phyloP scores from a whole-genome alignment of 805 yeast species.

The Ogataea ganodermae region DNA sequence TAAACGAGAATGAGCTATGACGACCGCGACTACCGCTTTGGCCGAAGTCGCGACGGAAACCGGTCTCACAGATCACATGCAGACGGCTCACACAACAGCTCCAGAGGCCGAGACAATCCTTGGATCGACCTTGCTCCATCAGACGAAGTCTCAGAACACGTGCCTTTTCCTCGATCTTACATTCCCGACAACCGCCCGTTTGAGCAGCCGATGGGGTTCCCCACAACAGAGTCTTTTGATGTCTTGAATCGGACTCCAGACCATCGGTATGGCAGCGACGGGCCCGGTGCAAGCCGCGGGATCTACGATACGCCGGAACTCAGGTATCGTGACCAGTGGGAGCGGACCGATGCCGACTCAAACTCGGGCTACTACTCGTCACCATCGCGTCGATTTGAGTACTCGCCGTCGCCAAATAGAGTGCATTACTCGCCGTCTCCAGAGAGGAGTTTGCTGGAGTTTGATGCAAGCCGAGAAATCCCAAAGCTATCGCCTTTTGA shows the following conservation, averaged over 20 bases:
- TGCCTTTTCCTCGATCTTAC: constrained; percentile 11
- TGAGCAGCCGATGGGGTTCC: constrained; percentile 19
- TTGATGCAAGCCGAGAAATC: constrained; percentile 1
- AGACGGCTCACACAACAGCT: neutral
- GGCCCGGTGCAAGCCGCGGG: constrained; percentile 2
- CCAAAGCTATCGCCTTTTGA: constrained; percentile 17
- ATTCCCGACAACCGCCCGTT: constrained; percentile 5
- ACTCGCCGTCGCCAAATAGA: constrained; percentile 24
- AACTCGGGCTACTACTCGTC: constrained; percentile 15
- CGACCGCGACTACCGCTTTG: neutral
- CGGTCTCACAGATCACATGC: neutral
- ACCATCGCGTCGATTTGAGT: constrained; percentile 15
- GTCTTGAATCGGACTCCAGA: constrained; percentile 11
- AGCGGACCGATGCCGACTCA: constrained; percentile 10
- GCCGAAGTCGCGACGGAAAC: neutral
- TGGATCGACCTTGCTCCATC: constrained; percentile 9
- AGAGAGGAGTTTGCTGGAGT: constrained; percentile 4
- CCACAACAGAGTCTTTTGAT: neutral
- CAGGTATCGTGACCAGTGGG: constrained; percentile 7
- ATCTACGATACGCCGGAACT: constrained; percentile 15
- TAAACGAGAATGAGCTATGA: constrained; percentile 1
- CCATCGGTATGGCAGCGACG: constrained; percentile 1
- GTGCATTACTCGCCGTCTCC: constrained; percentile 27
- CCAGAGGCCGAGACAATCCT: constrained; percentile 17
- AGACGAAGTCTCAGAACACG: constrained; percentile 5